Evolutionary conservation across 805 yeast species (phyloP), one percentile per base, ranked within the genome.

Genomic region (Jamesozyma spencerorum): DNA sequence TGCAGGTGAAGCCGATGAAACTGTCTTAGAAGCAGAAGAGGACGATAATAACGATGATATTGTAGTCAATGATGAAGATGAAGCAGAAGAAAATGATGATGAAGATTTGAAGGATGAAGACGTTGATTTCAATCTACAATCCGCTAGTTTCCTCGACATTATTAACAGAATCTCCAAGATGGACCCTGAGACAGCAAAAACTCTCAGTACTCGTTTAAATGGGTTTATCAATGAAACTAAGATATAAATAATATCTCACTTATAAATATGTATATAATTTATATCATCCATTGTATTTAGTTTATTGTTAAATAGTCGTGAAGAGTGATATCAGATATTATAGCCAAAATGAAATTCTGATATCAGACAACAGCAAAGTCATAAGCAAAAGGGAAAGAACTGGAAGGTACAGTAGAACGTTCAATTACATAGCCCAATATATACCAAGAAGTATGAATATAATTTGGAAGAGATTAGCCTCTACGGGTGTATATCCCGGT

Each of bases 1-100:
- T 5, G 51, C 60, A 12, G 64, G 60, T 5, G 63, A 58, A 20
- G 52, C 54, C 2, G 62, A 59, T 33, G 63, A 57, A 7, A 55
- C 48, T 1, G 58, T 47, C 1, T 41, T 53, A 26, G 63, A 53
- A n/a, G 60, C 53, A 2, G 64, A 60, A 27, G 63, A 56, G 36
- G 50, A 44, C 2, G 62, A 56, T 14, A 57, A 49, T 5, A 61
- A 62, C 32, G 62, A 56, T 17, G 51, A 46, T 19, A 50, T 49
- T 2, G 57, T 51, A 0, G 44, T 38, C 6, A 47, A 41, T 11
- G 62, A 55, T 36, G 50, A 43, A 3, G 60, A 53, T 18, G 59
- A 48, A 5, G 61, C 60, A 35, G 61, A 54, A 20, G 54, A 46
- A 18, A 51, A 49, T 1, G 58, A 55, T 0, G 46, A 40, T 5